Percentiles rank a stretch among this genome's conserved stretches.
phyloP scores from a whole-genome alignment of 352 stramenopile species.

The Thalassiosira mediterranea region DNA sequence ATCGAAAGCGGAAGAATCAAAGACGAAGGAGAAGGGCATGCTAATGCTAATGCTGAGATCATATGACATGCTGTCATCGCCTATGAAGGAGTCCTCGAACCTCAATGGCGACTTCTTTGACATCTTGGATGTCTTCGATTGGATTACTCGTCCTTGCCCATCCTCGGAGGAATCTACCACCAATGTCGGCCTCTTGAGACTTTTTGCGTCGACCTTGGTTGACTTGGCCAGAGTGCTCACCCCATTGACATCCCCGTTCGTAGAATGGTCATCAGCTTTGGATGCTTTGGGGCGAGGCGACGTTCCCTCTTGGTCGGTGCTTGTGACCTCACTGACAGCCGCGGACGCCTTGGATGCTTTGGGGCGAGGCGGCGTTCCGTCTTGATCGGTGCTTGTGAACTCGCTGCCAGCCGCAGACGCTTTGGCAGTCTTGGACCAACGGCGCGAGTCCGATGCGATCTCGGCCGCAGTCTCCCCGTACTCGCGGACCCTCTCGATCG shows the following conservation, averaged over 20 bases:
- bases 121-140: conserved; percentile 3
- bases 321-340: neutral
- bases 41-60: neutral
- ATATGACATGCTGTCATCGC: neutral
- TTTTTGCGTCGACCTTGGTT: neutral
- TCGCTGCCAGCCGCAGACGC: neutral
- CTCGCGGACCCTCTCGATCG: neutral
- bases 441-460: neutral
- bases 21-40: neutral
- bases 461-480: neutral
- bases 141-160: no score
- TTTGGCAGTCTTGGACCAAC: conserved; percentile 1
- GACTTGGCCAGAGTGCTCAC: neutral
- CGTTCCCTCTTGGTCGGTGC: neutral
- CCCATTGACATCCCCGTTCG: neutral
- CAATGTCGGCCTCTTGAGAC: conserved; percentile 3
- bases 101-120: neutral
- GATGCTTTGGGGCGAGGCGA: neutral
- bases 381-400: neutral
- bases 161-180: no score
- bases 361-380: neutral
- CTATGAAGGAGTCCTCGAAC: neutral
- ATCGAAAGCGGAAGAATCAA: neutral
- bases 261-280: neutral
- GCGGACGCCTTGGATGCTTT: neutral